These are phyloP conservation scores for Penicillium psychrosexuale DNA, from an alignment of 2,329 filamentous ascomycete genomes.

Conservation along the genomic window DNA sequence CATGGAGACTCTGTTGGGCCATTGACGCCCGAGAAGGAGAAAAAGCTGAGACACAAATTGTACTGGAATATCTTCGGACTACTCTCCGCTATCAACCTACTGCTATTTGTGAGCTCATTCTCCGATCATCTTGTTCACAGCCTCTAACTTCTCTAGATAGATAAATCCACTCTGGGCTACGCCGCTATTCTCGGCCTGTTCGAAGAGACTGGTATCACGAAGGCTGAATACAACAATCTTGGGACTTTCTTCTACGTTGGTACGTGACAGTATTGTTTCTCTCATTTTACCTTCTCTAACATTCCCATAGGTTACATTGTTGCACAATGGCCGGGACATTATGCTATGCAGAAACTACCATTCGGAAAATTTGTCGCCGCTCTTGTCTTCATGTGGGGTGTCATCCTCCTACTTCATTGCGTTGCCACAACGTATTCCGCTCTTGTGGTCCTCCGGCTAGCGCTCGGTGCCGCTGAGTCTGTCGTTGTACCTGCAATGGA, in stretches of 20 bases:
- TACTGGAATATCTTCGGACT: conserved; percentile 35
- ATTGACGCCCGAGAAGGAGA: conserved; percentile 34
- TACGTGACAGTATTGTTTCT: conserved; percentile 8
- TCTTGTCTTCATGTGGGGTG: conserved; percentile 34
- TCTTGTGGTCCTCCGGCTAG: conserved; percentile 37
- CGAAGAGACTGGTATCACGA: conserved; percentile 40
- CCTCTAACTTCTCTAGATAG: conserved; percentile 27
- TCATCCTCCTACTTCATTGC: conserved; percentile 41
- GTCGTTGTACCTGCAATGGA: conserved; percentile 43
- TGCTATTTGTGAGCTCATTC: conserved; percentile 35
- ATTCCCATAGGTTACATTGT: conserved; percentile 35
- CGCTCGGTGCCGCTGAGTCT: conserved; percentile 38
- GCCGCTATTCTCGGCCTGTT: conserved; percentile 44
- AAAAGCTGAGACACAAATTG: conserved; percentile 33
- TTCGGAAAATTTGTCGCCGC: conserved; percentile 36
- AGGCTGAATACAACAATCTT: conserved; percentile 42
- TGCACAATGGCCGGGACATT: conserved; percentile 41
- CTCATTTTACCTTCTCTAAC: neutral
- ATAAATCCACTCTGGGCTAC: conserved; percentile 44
- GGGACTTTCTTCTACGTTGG: conserved; percentile 46
- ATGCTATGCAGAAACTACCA: conserved; percentile 42
- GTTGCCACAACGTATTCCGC: conserved; percentile 34
- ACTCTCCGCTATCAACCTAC: conserved; percentile 35
- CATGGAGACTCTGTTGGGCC: conserved; percentile 32
- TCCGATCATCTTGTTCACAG: neutral